Percentiles rank a stretch among this genome's conserved stretches.
Evolutionary conservation across 2,329 filamentous ascomycete genomes (phyloP).

Genomic region (Fusarium sp.): DNA sequence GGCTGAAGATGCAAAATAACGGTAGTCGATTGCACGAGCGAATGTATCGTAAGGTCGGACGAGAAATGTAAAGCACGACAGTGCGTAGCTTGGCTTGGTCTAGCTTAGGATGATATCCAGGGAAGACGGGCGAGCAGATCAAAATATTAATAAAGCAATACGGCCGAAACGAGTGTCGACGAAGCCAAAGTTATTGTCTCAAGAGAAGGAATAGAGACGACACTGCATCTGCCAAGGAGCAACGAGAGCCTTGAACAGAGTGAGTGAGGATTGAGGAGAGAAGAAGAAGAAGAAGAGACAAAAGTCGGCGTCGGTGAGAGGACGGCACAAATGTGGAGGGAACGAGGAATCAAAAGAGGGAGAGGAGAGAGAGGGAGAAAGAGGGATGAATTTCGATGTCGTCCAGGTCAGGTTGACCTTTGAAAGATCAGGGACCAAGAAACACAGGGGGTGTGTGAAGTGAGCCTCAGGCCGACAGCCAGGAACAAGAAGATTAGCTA

Average conservation of each 20-base stretch:
- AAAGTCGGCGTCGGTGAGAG: slow-evolving; percentile 35
- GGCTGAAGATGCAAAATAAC: slow-evolving; percentile 36
- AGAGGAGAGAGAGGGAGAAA: slow-evolving; percentile 13
- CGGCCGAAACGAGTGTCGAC: slow-evolving; percentile 49
- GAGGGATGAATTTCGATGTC: slow-evolving; percentile 36
- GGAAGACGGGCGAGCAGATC: slow-evolving; percentile 39
- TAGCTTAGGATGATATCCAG: slow-evolving; percentile 33
- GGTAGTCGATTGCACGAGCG: slow-evolving; percentile 39
- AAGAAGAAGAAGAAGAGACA: slow-evolving; percentile 39
- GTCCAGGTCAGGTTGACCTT: slow-evolving; percentile 40
- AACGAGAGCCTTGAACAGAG: slow-evolving; percentile 36
- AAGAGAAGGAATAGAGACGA: slow-evolving; percentile 44
- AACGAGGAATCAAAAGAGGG: slow-evolving; percentile 40
- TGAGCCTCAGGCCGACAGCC: slow-evolving; percentile 43
- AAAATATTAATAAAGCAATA: slow-evolving; percentile 50
- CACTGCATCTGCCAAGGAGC: slow-evolving; percentile 47
- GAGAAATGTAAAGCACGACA: slow-evolving; percentile 45
- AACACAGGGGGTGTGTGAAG: slow-evolving; percentile 32
- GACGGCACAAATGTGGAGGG: slow-evolving; percentile 42
- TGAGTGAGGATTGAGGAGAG: slow-evolving; percentile 35
- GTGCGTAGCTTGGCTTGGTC: slow-evolving; percentile 22
- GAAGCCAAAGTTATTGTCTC: slow-evolving; percentile 45
- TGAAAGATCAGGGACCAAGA: slow-evolving; percentile 35
- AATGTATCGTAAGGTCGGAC: slow-evolving; percentile 44
- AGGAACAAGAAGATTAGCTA: slow-evolving; percentile 29